Evolutionary conservation across 75 land plant species (phyloP), one percentile per base, ranked within the genome.

Genomic region (Cunninghamia lanceolata): DNA sequence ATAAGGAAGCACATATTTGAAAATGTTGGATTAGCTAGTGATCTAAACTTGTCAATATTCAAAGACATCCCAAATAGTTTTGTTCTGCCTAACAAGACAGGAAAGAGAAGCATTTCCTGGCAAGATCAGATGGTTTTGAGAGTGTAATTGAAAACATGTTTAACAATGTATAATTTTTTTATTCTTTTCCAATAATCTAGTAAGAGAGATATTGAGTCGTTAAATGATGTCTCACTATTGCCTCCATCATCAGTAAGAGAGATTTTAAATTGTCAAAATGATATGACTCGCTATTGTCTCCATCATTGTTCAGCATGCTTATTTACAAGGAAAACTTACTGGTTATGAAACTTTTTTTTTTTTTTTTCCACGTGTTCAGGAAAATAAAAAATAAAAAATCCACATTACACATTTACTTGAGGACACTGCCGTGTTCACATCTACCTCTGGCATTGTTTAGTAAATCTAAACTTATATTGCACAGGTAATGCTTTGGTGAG

Each of bases 101-200:
- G 94, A 52, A 92, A 89, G 87, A 84, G 92, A 68, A 92, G 91
- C 59, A 91, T 90, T 68, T 74, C 92, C n/a, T 92, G 92, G 94
- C 90, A 90, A 80, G 94, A 92, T 86, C 92, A 84, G 74, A 88
- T 92, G 28, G 94, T 90, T n/a, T 88, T 92, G 85, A 84, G 90
- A 68, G 92, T 92, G 46, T 92, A 86, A 85, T 78, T 36, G 28
- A 9, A n/a, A 34, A 19, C 30, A 68, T 45, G 21, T 40, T n/a
- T 25, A 36, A 16, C 2, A 25, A 13, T 21, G 25, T 30, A 43
- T 1, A 19, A 40, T 80, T 80, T 13, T 80, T 80, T 80, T 17
- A 80, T 80, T 80, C 82, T 80, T 80, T 80, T 80, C 36, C 68
- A 59, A 25, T 59, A 7, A 59, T 21, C 28, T 8, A 59, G 68